Percentiles rank a stretch among this genome's conserved stretches.
Evolutionary conservation across 192 early-diverging fungal genomes (phyloP).

Genomic region (Pilaira anomala): DNA sequence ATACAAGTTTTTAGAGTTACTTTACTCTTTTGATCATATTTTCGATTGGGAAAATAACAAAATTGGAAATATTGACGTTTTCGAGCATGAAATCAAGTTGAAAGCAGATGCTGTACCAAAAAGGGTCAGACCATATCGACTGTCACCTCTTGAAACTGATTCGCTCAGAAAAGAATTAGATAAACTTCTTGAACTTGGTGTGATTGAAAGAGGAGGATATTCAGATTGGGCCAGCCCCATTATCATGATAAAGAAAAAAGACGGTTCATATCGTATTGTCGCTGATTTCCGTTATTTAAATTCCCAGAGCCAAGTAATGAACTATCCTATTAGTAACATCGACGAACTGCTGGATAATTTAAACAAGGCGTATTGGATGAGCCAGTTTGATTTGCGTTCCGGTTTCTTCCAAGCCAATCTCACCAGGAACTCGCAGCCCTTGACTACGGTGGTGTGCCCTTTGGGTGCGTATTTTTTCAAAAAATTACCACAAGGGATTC

Average conservation of each 20-base stretch:
- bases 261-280: not conserved
- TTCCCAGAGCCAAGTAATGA: too few relatives aligned
- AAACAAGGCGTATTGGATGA: constrained; percentile 31
- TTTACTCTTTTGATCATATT: not conserved
- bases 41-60: not conserved
- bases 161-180: not conserved
- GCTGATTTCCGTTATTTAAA: constrained; percentile 47
- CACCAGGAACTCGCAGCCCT: constrained; percentile 19
- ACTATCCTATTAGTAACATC: too few relatives aligned
- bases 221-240: constrained; percentile 1
- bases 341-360: constrained; percentile 40
- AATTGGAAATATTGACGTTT: not conserved
- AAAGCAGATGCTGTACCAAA: not conserved
- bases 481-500: constrained; percentile 26
- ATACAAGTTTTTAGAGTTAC: not conserved
- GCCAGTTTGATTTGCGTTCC: constrained; percentile 40
- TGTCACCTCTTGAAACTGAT: not conserved
- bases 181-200: not conserved
- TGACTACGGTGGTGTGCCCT: constrained; percentile 33
- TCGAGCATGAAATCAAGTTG: not conserved
- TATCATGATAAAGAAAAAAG: constrained; percentile 9
- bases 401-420: constrained; percentile 47
- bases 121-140: not conserved
- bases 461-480: constrained; percentile 19
- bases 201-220: not conserved